Conservation (phyloP, 2,329 filamentous ascomycete species). For the Rosellinia necatrix region DNA sequence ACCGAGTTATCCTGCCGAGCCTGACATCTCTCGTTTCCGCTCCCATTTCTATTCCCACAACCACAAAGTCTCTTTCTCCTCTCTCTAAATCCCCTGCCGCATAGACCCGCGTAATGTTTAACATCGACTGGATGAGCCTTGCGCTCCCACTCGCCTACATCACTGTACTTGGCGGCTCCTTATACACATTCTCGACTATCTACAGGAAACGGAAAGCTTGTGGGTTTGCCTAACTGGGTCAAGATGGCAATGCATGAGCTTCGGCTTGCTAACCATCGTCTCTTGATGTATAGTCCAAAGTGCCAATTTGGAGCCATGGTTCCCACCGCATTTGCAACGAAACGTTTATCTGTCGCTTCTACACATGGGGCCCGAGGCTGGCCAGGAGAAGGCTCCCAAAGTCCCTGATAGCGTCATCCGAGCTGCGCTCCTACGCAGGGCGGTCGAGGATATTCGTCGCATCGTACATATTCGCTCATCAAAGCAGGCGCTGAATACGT, state of each 20-base stretch:
- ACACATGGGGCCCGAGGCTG: conserved; percentile 70
- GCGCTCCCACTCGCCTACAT: conserved; percentile 89
- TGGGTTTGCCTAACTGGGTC: conserved; percentile 49
- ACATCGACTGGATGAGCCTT: conserved; percentile 81
- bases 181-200: conserved; percentile 89
- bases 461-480: conserved; percentile 86
- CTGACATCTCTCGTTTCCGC: conserved; percentile 19
- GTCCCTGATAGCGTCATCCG: conserved; percentile 85
- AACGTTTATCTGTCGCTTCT: conserved; percentile 94
- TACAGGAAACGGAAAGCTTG: conserved; percentile 91
- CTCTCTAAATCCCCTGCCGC: conserved; percentile 1
- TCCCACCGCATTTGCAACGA: conserved; percentile 85
- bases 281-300: conserved; percentile 63
- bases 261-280: not conserved
- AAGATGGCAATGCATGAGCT: not conserved
- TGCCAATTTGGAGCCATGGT: conserved; percentile 91
- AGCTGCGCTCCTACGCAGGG: conserved; percentile 84
- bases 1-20: not conserved
- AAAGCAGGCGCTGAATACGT: conserved; percentile 82
- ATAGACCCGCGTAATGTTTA: conserved; percentile 49
- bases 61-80: conserved; percentile 12
- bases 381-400: conserved; percentile 68
- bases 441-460: conserved; percentile 89
- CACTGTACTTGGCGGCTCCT: conserved; percentile 80
- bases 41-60: conserved; percentile 2